Evolutionary conservation across 495 filamentous ascomycete species (phyloP).

Genomic region (Echria macrotheca): DNA sequence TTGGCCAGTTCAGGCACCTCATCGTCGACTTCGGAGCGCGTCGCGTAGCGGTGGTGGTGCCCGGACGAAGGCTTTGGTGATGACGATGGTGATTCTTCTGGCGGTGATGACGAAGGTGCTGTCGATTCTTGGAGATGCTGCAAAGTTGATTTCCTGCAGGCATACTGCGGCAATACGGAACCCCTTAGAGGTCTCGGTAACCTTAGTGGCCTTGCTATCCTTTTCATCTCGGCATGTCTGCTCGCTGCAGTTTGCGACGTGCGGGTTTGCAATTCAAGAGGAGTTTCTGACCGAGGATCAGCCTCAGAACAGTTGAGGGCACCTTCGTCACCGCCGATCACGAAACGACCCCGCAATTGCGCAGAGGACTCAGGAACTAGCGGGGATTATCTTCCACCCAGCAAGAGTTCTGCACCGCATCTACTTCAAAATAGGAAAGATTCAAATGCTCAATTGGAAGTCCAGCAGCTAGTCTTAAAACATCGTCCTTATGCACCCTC

Average conservation of each 20-base stretch:
- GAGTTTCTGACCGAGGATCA: too few species aligned
- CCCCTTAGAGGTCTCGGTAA: slow-evolving; percentile 27
- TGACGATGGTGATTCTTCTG: too few species aligned
- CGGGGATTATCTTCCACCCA: too few species aligned
- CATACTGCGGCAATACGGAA: slow-evolving; percentile 12
- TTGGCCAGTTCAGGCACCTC: slow-evolving; percentile 73
- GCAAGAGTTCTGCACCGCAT: neutral
- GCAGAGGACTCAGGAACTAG: too few species aligned
- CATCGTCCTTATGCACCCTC: too few species aligned
- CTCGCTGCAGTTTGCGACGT: neutral
- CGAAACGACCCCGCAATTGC: neutral
- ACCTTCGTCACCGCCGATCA: neutral
- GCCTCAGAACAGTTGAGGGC: neutral
- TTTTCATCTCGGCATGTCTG: slow-evolving; percentile 45
- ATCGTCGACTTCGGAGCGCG: slow-evolving; percentile 43
- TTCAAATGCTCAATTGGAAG: neutral
- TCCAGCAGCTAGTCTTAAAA: neutral
- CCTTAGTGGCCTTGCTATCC: slow-evolving; percentile 33
- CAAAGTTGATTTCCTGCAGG: slow-evolving; percentile 9
- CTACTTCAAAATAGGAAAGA: neutral
- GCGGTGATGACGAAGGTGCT: too few species aligned
- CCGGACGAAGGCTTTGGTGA: too few species aligned
- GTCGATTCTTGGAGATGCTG: slow-evolving; percentile 11
- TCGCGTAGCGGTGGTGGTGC: slow-evolving; percentile 4
- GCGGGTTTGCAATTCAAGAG: too few species aligned